Percentiles rank a stretch among this genome's conserved stretches.
These are phyloP conservation scores for Pseudogymnoascus destructans DNA, from an alignment of 2,329 filamentous ascomycete species.

Conservation along the genomic window DNA sequence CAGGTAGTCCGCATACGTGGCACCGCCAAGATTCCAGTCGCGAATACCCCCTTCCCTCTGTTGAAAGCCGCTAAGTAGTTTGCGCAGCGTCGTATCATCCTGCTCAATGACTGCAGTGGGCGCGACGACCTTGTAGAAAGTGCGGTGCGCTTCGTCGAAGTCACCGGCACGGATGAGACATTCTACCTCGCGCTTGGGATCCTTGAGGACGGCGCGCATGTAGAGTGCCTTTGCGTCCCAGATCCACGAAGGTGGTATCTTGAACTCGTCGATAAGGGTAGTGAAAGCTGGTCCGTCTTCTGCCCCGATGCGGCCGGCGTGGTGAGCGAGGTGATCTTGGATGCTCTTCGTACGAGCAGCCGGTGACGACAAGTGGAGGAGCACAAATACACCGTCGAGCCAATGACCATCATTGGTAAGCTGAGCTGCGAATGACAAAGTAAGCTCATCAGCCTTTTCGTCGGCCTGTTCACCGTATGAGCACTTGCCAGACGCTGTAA, in stretches of 20 bases:
- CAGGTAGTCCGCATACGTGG: slow-evolving; percentile 58
- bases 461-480: slow-evolving; percentile 39
- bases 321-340: slow-evolving; percentile 60
- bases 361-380: slow-evolving; percentile 58
- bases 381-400: slow-evolving; percentile 60
- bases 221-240: slow-evolving; percentile 78
- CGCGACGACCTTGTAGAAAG: slow-evolving; percentile 68
- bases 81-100: slow-evolving; percentile 57
- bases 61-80: slow-evolving; percentile 60
- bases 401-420: slow-evolving; percentile 52
- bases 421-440: slow-evolving; percentile 50
- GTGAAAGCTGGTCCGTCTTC: slow-evolving; percentile 43
- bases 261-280: slow-evolving; percentile 49
- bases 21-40: slow-evolving; percentile 68
- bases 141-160: slow-evolving; percentile 69
- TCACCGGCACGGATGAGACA: slow-evolving; percentile 68
- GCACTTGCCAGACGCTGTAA: slow-evolving; percentile 38
- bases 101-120: slow-evolving; percentile 71
- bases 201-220: slow-evolving; percentile 59
- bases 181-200: slow-evolving; percentile 58
- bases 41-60: slow-evolving; percentile 46
- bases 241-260: slow-evolving; percentile 65
- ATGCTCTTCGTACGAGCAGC: slow-evolving; percentile 51
- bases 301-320: slow-evolving; percentile 52
- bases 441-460: slow-evolving; percentile 52